These are phyloP conservation scores for Coemansia sp. DNA, from an alignment of 192 early-diverging fungal genomes.

Conservation along the genomic window DNA sequence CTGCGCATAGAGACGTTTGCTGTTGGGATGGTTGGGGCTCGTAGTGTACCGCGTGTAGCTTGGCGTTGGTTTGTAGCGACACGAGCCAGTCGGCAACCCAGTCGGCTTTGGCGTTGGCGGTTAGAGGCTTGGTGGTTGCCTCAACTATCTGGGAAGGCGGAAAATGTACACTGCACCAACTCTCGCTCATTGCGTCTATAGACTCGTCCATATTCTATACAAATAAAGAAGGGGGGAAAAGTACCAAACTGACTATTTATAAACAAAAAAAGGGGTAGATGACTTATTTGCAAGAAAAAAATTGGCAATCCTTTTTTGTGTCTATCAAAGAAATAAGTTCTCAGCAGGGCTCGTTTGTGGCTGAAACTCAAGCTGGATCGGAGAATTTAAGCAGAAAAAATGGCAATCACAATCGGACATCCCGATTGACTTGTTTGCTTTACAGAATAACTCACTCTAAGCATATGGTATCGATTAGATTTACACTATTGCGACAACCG, in stretches of 20 bases:
- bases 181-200: slow-evolving; percentile 11
- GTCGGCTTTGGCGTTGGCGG: neutral
- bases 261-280: neutral
- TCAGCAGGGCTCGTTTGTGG: slow-evolving; percentile 1
- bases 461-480: neutral
- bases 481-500: neutral
- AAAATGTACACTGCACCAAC: slow-evolving; percentile 31
- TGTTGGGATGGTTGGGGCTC: neutral
- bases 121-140: neutral
- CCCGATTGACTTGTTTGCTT: too few relatives aligned
- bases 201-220: slow-evolving; percentile 2
- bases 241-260: neutral
- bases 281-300: neutral
- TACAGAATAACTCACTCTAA: too few relatives aligned
- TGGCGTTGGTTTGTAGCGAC: neutral
- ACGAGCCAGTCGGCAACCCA: neutral
- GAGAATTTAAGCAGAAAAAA: neutral
- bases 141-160: neutral
- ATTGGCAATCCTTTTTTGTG: slow-evolving; percentile 1
- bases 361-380: neutral
- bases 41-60: neutral
- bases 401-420: too few relatives aligned
- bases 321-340: neutral
- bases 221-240: neutral
- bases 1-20: neutral